Conservation (phyloP, 192 early-diverging fungal genomes). For the Backusella liffmaniae region DNA sequence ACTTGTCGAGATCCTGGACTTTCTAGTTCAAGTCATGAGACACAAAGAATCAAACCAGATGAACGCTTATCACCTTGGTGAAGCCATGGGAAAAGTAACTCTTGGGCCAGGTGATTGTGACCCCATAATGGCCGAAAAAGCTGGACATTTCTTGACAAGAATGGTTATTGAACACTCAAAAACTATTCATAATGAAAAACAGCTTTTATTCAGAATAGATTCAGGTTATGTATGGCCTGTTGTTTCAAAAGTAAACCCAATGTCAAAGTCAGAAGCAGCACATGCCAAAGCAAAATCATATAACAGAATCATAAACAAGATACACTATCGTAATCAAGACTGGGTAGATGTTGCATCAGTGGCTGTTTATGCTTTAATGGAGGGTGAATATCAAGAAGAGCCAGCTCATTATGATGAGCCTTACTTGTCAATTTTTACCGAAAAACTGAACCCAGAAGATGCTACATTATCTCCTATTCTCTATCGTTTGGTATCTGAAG, state of each 20-base stretch:
- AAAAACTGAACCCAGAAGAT: not conserved
- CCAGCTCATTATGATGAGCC: slow-evolving; percentile 12
- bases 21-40: slow-evolving; percentile 29
- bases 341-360: slow-evolving; percentile 6
- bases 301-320: slow-evolving; percentile 15
- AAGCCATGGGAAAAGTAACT: slow-evolving; percentile 37
- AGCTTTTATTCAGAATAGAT: not conserved
- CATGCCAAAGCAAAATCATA: slow-evolving; percentile 26
- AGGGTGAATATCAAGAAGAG: slow-evolving; percentile 6
- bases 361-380: slow-evolving; percentile 13
- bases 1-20: slow-evolving; percentile 30
- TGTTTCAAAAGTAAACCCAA: not conserved
- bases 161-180: slow-evolving; percentile 34
- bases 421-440: slow-evolving; percentile 3
- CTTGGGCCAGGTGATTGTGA: slow-evolving; percentile 31
- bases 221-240: not conserved
- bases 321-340: not conserved
- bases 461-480: slow-evolving; percentile 5
- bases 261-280: slow-evolving; percentile 14
- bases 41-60: slow-evolving; percentile 29
- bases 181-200: slow-evolving; percentile 9
- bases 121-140: slow-evolving; percentile 28
- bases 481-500: slow-evolving; percentile 17
- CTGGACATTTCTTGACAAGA: slow-evolving; percentile 26
- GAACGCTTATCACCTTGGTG: slow-evolving; percentile 29